Percentiles rank a stretch among this genome's conserved stretches.
phyloP scores from a whole-genome alignment of 176 grass and related monocot genomes.

The Triticum timopheevii region DNA sequence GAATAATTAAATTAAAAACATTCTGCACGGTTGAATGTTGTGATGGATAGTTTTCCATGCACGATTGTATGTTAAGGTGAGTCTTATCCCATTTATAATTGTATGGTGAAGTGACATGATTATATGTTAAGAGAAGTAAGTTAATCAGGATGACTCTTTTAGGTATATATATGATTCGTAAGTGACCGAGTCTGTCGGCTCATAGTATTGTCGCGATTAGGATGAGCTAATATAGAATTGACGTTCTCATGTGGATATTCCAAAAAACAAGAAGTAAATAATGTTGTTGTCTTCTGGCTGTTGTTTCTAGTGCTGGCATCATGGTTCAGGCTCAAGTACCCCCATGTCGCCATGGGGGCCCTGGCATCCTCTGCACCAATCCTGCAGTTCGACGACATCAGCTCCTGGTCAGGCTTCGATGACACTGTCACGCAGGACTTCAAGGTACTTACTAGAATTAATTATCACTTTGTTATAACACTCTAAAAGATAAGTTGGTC shows the following conservation, averaged over 20 bases:
- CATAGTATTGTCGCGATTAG: not conserved
- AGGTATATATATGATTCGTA: too few relatives aligned
- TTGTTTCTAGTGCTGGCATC: conserved; percentile 69
- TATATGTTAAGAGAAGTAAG: too few relatives aligned
- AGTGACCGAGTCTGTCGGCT: not conserved
- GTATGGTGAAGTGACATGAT: too few relatives aligned
- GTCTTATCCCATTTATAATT: too few relatives aligned
- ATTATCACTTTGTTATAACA: too few relatives aligned
- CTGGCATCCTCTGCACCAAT: conserved; percentile 85
- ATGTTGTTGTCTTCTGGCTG: conserved; percentile 3
- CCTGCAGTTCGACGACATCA: conserved; percentile 81
- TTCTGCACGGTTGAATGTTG: too few relatives aligned
- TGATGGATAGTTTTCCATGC: too few relatives aligned
- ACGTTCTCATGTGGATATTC: not conserved
- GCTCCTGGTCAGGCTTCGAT: conserved; percentile 72
- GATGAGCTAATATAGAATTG: not conserved
- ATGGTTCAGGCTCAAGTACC: conserved; percentile 98
- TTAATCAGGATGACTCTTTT: too few relatives aligned
- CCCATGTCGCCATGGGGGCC: conserved; percentile 81
- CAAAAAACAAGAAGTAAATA: not conserved
- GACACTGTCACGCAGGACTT: conserved; percentile 76
- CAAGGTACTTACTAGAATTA: conserved; percentile 43
- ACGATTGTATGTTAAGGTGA: too few relatives aligned
- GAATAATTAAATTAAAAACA: too few relatives aligned
- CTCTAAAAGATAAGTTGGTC: not conserved